Base-by-base conservation (phyloP, 2,329 filamentous ascomycete genomes). In the Neoscytalidium dimidiatum region DNA sequence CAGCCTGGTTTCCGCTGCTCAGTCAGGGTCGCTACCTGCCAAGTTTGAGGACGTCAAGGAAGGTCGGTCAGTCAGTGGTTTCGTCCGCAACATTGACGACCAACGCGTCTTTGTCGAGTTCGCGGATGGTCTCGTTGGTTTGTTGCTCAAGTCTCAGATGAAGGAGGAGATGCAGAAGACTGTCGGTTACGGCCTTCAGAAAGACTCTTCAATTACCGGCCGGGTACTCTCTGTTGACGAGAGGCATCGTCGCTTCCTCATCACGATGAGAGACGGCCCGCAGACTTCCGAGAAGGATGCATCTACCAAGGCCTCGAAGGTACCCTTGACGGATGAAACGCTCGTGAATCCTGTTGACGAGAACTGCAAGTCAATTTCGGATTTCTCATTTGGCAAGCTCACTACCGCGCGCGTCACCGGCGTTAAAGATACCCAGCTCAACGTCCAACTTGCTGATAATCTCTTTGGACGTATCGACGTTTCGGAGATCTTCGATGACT, bases 401-500 rank as follows among this genome's bases (percentile, higher is more conserved):
- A 88, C 89, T 7, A 92, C 91, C 73, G 94, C 91, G 43, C 90
- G 85, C 70, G 86, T 99, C 49, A 86, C 86, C n/a, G 92, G 92
- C 0, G 82, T 97, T 73, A 97, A 96, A 78, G 89, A 90, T 56
- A 97, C 94, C 0, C 95, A 99, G 75, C 82, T 98, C 64, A 98
- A 98, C 70, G 92, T 99, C 5, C 87, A 91, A 69, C 84, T 98
- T 58, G 90, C 92, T 48, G 92, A 96, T 73, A 92, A 93, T 68
- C 84, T 96, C 8, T 92, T 96, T 74, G 95, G 94, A n/a, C 92
- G 95, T 19, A 89, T 99, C 66, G 94, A 97, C 73, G 87, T 95
- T 5, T 96, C 95, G 1, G 92, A 98, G 75, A 80, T 94, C 13
- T 99, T 96, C 75, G 91, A 97, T 75, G 84, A 83, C 11, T 97